Conservation (phyloP, 805 yeast species). For the Metschnikowia santaceciliae region DNA sequence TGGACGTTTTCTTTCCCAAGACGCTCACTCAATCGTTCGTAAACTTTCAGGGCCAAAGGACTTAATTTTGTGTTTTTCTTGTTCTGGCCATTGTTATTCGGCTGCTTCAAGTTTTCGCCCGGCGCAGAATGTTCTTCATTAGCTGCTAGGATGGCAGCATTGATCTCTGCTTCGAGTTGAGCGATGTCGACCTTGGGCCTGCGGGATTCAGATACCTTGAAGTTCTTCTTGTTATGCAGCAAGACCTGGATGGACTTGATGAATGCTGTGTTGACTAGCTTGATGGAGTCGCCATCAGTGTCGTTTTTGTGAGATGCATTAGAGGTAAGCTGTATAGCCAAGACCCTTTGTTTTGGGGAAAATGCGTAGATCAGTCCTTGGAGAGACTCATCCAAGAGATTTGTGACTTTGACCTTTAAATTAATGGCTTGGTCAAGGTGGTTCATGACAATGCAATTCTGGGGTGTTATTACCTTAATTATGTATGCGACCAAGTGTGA, state of each 20-base stretch:
- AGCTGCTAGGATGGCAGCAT: constrained; percentile 3
- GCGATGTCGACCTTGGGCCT: constrained; percentile 9
- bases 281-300: constrained; percentile 11
- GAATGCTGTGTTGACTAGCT: constrained; percentile 6
- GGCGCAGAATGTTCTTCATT: not conserved
- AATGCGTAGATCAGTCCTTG: constrained; percentile 65
- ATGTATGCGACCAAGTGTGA: not conserved
- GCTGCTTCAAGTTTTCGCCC: constrained; percentile 1
- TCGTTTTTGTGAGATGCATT: not conserved
- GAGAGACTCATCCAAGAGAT: constrained; percentile 52
- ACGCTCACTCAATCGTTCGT: constrained; percentile 42
- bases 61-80: constrained; percentile 8
- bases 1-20: constrained; percentile 32
- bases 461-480: not conserved
- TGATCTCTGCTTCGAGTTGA: constrained; percentile 9
- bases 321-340: constrained; percentile 24
- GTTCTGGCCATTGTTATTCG: not conserved
- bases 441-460: constrained; percentile 10
- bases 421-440: constrained; percentile 16
- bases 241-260: constrained; percentile 44
- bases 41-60: constrained; percentile 26
- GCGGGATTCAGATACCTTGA: constrained; percentile 19
- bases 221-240: constrained; percentile 30
- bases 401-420: constrained; percentile 53
- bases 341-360: constrained; percentile 45